These are phyloP conservation scores for Fusarium mangiferae DNA, from an alignment of 2,329 filamentous ascomycete species.

Conservation along the genomic window DNA sequence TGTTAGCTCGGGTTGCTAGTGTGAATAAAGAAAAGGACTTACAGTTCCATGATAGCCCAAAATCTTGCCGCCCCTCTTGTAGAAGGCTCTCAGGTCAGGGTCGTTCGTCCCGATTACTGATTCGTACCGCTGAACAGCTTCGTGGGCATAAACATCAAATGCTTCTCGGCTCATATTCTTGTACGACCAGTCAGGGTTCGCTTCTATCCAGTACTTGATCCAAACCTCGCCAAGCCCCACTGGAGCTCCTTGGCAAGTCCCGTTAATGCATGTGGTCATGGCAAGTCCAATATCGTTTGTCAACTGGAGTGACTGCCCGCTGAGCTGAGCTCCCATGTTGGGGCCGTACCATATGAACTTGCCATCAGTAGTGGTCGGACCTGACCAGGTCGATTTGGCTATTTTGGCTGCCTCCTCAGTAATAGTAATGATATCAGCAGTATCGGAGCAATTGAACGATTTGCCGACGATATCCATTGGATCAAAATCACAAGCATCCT, in stretches of 20 bases:
- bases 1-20: neutral
- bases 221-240: neutral
- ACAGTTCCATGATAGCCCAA: slow-evolving; percentile 28
- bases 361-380: too few species aligned
- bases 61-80: slow-evolving; percentile 23
- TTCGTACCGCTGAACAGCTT: neutral
- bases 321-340: too few species aligned
- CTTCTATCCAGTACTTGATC: neutral
- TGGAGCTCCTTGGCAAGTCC: neutral
- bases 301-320: neutral
- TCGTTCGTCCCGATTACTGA: slow-evolving; percentile 10
- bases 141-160: neutral
- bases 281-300: neutral
- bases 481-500: too few species aligned
- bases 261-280: neutral
- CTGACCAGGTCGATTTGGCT: too few species aligned
- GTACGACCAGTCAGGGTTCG: neutral
- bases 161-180: neutral
- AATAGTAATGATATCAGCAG: too few species aligned
- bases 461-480: too few species aligned
- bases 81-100: slow-evolving; percentile 14
- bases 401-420: too few species aligned
- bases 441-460: too few species aligned
- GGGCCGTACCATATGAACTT: too few species aligned
- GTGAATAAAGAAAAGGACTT: neutral